A percentile compares a stretch with the other conserved stretches of the same genome.
These are phyloP conservation scores for Climacium dendroides DNA, from an alignment of 225 moss, liverwort and hornwort species.

Conservation along the genomic window DNA sequence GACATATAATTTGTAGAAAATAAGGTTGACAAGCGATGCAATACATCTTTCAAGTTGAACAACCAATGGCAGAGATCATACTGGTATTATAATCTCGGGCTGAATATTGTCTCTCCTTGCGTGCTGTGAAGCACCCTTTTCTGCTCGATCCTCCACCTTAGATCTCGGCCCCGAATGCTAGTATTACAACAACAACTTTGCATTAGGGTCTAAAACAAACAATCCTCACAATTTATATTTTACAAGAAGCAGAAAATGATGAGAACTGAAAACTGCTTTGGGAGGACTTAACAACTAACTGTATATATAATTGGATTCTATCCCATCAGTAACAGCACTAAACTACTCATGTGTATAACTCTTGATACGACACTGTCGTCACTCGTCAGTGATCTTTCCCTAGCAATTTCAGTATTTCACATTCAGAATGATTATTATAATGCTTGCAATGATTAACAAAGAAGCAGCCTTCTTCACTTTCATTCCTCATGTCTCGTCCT, in stretches of 20 bases:
- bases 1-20: not conserved
- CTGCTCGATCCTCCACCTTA: not conserved
- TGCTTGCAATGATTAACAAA: too few relatives aligned
- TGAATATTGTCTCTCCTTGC: not conserved
- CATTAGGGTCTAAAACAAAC: not conserved
- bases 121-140: too few relatives aligned
- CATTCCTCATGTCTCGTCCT: not conserved
- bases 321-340: not conserved
- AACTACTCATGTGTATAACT: too few relatives aligned
- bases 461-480: not conserved
- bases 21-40: not conserved
- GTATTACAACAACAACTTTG: not conserved
- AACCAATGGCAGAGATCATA: not conserved
- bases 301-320: not conserved
- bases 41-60: not conserved
- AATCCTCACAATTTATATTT: not conserved
- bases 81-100: not conserved
- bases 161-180: not conserved
- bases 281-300: not conserved
- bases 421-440: too few relatives aligned
- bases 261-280: not conserved
- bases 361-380: not conserved
- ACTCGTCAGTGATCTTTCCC: not conserved
- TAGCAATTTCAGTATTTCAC: too few relatives aligned
- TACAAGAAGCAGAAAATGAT: not conserved